Evolutionary conservation across 2,329 filamentous ascomycete genomes (phyloP).

Genomic region (Phyllosticta paracitricarpa): DNA sequence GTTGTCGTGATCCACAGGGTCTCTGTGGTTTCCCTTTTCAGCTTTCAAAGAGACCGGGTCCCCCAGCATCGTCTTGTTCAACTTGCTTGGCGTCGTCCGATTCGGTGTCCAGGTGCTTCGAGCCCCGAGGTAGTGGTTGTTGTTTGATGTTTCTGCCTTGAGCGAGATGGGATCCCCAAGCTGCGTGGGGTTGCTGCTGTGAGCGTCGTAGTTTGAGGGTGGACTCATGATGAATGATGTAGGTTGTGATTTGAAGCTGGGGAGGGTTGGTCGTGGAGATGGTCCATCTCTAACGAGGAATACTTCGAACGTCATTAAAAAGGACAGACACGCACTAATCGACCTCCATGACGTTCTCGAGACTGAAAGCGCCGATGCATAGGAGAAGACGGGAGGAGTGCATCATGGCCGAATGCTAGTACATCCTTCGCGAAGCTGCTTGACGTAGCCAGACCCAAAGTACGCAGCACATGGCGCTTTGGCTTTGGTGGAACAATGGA

Average conservation of each 20-base stretch:
- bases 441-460: neutral
- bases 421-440: neutral
- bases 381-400: neutral
- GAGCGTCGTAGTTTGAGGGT: neutral
- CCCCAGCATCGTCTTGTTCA: constrained; percentile 10
- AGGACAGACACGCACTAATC: neutral
- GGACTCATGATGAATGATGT: neutral
- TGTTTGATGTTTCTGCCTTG: constrained; percentile 8
- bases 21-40: neutral
- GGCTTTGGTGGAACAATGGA: no score
- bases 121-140: neutral
- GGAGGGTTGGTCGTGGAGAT: neutral
- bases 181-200: constrained; percentile 7
- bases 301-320: neutral
- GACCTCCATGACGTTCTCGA: constrained; percentile 4
- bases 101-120: neutral
- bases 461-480: neutral
- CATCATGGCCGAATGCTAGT: neutral
- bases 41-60: constrained; percentile 8
- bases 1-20: constrained; percentile 9
- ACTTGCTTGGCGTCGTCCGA: neutral
- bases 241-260: neutral
- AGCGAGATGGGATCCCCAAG: constrained; percentile 8
- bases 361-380: neutral
- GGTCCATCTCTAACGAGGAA: neutral